Evolutionary conservation across 2,329 filamentous ascomycete species (phyloP), one percentile per base, ranked within the genome.

Genomic region (Aspergillus pseudonomiae): DNA sequence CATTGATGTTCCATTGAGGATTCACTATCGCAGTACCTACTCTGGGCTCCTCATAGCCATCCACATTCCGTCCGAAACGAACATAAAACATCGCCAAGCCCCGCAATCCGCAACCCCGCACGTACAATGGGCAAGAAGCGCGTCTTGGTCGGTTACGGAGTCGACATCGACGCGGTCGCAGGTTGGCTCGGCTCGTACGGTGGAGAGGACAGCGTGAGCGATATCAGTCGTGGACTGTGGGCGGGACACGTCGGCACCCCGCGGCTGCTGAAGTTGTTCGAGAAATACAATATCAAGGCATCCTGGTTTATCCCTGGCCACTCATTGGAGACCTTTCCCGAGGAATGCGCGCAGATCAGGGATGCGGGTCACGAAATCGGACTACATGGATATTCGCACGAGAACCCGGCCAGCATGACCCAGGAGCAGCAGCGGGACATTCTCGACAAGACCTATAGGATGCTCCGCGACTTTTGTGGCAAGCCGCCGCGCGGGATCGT

Each of bases 181-280:
- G 89, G 90, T 10, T 93, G 90, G 91, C 81, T 93, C 0, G 90
- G 90, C 0, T 90, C 87, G 0, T 93, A 93, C 70, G 89, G 89
- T 19, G 89, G 91, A 43, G 85, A 92, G 74, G 90, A 93, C 72
- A 89, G 85, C 9, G 87, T 86, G 1, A 90, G 84, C 71, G 90
- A 93, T 69, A 92, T 93, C 66, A 89, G 86, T 72, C 83, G 90
- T 82, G 89, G 85, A 63, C 77, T 91, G 34, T 93, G 87, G 68
- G 90, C 91, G 2, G 90, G 90, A 19, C 90, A 88, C 0, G 80
- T 89, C 39, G 89, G 89, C 45, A 86, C 86, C 0, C 82, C 84
- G 16, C 86, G 90, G 1, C 80, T 93, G 1, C 82, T 93, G 30
- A 91, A 90, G 70, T 77, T 93, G 3, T 90, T 92, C 71, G 83